Evolutionary conservation across 352 stramenopile genomes (phyloP).

Genomic region (Pythium folliculosum): DNA sequence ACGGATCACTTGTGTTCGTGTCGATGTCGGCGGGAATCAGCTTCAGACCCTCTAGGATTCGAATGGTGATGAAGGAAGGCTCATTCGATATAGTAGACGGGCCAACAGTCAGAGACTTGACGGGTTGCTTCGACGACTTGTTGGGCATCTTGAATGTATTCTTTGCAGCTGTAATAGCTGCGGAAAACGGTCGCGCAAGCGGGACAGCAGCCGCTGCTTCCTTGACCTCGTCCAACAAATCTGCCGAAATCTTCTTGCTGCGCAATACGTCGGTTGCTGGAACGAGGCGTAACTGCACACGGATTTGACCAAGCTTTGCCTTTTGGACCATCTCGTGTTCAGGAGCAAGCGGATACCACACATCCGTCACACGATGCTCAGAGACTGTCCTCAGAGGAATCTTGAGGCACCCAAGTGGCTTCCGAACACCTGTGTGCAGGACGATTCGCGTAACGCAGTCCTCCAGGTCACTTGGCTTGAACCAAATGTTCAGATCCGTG

Average conservation of each 20-base stretch:
- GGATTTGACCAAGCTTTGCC: conserved; percentile 53
- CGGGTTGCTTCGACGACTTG: conserved; percentile 7
- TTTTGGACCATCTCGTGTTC: conserved; percentile 75
- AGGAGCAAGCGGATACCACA: conserved; percentile 63
- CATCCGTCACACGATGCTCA: conserved; percentile 54
- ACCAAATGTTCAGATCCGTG: conserved; percentile 66
- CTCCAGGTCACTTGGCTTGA: conserved; percentile 62
- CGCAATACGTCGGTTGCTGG: conserved; percentile 37
- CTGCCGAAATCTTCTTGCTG: conserved; percentile 37
- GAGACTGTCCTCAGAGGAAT: conserved; percentile 70
- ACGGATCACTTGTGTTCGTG: conserved; percentile 61
- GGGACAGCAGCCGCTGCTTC: conserved; percentile 19
- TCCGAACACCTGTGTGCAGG: conserved; percentile 40
- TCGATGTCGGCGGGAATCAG: conserved; percentile 47
- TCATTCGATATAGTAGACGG: conserved; percentile 33
- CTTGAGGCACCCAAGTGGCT: conserved; percentile 61
- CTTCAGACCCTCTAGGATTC: conserved; percentile 58
- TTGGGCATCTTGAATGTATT: conserved; percentile 18
- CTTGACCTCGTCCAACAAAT: conserved; percentile 38
- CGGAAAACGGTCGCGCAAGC: conserved; percentile 7
- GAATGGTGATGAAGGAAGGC: conserved; percentile 60
- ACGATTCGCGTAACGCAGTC: conserved; percentile 67
- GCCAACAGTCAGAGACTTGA: conserved; percentile 19
- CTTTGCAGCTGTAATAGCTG: not conserved
- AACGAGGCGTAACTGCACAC: conserved; percentile 49